Evolutionary conservation across 2,329 filamentous ascomycete genomes (phyloP).

Genomic region (Paecilomyces sp.): DNA sequence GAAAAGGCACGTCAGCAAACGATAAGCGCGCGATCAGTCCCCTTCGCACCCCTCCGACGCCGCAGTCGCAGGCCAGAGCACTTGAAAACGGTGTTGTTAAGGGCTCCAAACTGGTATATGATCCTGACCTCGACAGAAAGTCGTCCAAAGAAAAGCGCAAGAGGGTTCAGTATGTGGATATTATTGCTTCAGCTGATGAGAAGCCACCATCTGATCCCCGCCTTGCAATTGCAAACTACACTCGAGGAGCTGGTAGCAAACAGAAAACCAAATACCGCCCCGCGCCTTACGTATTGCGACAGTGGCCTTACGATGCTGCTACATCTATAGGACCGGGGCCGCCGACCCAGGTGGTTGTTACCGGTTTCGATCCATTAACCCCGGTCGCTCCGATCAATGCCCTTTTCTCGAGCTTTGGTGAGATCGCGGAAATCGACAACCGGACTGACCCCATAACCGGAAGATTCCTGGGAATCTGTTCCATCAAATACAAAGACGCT

Average conservation of each 20-base stretch:
- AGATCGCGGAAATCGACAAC: conserved; percentile 85
- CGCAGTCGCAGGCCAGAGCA: conserved; percentile 44
- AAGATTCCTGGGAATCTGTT: conserved; percentile 87
- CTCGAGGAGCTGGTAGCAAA: conserved; percentile 55
- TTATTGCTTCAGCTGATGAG: conserved; percentile 46
- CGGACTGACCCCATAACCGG: conserved; percentile 93
- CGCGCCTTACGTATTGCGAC: conserved; percentile 71
- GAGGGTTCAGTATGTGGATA: conserved; percentile 47
- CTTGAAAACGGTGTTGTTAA: conserved; percentile 45
- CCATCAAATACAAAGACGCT: conserved; percentile 79
- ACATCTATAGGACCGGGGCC: conserved; percentile 85
- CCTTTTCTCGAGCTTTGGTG: conserved; percentile 41
- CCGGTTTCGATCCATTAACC: conserved; percentile 89
- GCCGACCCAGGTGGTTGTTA: conserved; percentile 83
- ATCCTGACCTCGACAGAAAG: conserved; percentile 55
- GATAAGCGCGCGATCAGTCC: conserved; percentile 30
- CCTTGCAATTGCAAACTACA: conserved; percentile 59
- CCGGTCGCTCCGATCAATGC: conserved; percentile 50
- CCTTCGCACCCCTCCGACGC: conserved; percentile 38
- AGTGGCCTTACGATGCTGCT: conserved; percentile 72
- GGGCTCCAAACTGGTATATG: conserved; percentile 55
- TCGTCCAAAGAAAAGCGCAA: conserved; percentile 49
- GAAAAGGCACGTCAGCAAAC: conserved; percentile 19
- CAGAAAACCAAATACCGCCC: conserved; percentile 63
- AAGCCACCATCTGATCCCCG: conserved; percentile 75